Evolutionary conservation across 1,139 yeast genomes (phyloP), one percentile per base, ranked within the genome.

Genomic region (Torulaspora globosa): DNA sequence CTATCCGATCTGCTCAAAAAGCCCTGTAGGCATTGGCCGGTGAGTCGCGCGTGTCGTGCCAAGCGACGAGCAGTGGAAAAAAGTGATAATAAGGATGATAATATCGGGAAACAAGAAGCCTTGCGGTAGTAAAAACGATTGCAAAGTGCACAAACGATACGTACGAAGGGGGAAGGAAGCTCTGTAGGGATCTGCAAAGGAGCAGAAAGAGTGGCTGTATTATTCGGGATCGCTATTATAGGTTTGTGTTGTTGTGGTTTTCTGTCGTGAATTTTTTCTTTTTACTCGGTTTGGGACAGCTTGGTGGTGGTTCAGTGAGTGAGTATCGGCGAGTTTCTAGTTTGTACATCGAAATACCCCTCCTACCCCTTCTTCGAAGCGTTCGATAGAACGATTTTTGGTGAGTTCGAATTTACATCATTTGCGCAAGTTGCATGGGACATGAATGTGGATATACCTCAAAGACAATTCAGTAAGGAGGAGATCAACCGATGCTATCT

Each of bases 401-500:
- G n/a, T n/a, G n/a, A n/a, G n/a, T n/a, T n/a, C n/a, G n/a, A n/a
- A n/a, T n/a, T n/a, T n/a, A n/a, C n/a, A n/a, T n/a, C 21, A 19
- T 21, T 21, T 21, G 23, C 8, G 23, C 5, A 3, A 21, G 23
- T 23, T 26, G 18, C 10, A 12, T 28, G 29, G 39, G 40, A 32
- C 39, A 58, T 57, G 60, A 53, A 58, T 44, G 44, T 59, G 36
- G 63, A 60, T 41, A 54, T 64, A 33, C 66, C 67, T 31, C 59
- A 63, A 41, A 56, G 67, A 38, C 62, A 58, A 42, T 55, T 62
- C 14, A 59, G 66, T 6, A 61, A 58, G 33, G 70, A 66, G 34
- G 70, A 66, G 41, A 59, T 66, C 16, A 63, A 64, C 43, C 56
- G 67, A 35, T 65, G 68, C 37, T 64, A 63, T 49, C 46, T 65